Evolutionary conservation across 2,329 filamentous ascomycete species (phyloP).

Genomic region (Penicillium sp.): DNA sequence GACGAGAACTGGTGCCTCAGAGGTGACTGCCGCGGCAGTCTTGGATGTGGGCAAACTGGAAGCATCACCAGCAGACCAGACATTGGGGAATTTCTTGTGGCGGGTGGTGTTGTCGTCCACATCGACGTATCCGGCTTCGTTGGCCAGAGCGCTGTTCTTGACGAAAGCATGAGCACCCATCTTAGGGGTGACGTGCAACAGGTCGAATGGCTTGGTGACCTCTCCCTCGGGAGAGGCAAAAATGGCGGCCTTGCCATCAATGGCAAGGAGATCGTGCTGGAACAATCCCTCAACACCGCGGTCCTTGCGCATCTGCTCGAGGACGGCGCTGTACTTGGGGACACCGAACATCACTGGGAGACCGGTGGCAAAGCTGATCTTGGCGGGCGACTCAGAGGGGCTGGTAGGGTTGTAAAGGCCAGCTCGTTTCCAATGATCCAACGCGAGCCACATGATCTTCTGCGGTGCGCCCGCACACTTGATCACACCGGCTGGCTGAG

Average conservation of each 20-base stretch:
- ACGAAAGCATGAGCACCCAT: slow-evolving; percentile 58
- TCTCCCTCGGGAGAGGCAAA: slow-evolving; percentile 49
- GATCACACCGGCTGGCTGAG: slow-evolving; percentile 56
- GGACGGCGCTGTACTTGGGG: slow-evolving; percentile 56
- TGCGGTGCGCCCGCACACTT: slow-evolving; percentile 63
- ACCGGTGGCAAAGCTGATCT: slow-evolving; percentile 56
- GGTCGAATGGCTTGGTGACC: slow-evolving; percentile 51
- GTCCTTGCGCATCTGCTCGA: slow-evolving; percentile 54
- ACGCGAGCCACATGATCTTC: slow-evolving; percentile 61
- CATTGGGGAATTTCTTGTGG: slow-evolving; percentile 55
- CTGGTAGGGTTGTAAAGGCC: slow-evolving; percentile 50
- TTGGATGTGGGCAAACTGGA: slow-evolving; percentile 60
- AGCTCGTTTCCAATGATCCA: slow-evolving; percentile 57
- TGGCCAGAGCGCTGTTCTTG: slow-evolving; percentile 53
- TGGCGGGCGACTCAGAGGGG: slow-evolving; percentile 44
- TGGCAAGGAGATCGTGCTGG: slow-evolving; percentile 54
- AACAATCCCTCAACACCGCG: slow-evolving; percentile 58
- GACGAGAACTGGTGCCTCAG: slow-evolving; percentile 53
- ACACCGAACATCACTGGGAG: slow-evolving; percentile 59
- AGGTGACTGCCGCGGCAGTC: slow-evolving; percentile 54
- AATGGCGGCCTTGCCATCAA: slow-evolving; percentile 54
- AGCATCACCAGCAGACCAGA: slow-evolving; percentile 60
- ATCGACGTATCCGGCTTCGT: slow-evolving; percentile 58
- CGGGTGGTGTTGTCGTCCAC: slow-evolving; percentile 54
- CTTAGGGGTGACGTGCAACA: slow-evolving; percentile 58